phyloP scores from a whole-genome alignment of 2,329 filamentous ascomycete species.

The Colletotrichum plurivorum region DNA sequence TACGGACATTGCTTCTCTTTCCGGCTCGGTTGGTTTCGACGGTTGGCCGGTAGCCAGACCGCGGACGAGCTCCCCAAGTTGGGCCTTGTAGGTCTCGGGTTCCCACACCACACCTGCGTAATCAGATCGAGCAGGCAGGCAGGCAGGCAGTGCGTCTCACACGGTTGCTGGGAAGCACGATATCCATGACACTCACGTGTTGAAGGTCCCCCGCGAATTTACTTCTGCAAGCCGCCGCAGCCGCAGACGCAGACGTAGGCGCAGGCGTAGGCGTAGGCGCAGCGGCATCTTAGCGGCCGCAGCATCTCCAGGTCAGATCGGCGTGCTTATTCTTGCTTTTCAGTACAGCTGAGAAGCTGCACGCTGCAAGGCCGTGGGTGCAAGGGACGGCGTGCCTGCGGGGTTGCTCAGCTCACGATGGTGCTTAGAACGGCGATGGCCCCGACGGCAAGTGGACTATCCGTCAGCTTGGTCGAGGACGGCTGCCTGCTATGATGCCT shows the following conservation, averaged over 20 bases:
- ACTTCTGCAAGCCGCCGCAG: constrained; percentile 3
- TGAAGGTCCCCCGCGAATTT: background rate
- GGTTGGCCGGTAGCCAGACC: constrained; percentile 1
- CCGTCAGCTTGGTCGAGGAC: too few relatives aligned
- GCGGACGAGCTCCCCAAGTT: background rate
- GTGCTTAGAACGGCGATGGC: too few relatives aligned
- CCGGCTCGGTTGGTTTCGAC: background rate
- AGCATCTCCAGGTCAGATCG: background rate
- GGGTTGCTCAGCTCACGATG: too few relatives aligned
- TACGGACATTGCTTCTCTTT: constrained; percentile 6
- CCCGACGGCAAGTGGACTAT: too few relatives aligned
- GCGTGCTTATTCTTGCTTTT: background rate
- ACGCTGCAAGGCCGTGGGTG: too few relatives aligned
- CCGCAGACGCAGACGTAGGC: background rate
- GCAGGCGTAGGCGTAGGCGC: too few relatives aligned
- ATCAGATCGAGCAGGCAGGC: constrained; percentile 1
- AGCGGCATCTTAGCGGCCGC: too few relatives aligned
- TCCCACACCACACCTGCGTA: background rate
- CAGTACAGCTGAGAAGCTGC: background rate
- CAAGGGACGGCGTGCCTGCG: too few relatives aligned
- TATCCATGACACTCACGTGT: background rate
- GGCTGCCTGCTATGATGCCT: too few relatives aligned
- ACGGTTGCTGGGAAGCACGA: background rate
- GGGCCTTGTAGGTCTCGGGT: background rate
- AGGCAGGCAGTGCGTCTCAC: background rate